These are phyloP conservation scores for Tinospora cordifolia DNA, from an alignment of 164 flowering plant species.

Conservation along the genomic window DNA sequence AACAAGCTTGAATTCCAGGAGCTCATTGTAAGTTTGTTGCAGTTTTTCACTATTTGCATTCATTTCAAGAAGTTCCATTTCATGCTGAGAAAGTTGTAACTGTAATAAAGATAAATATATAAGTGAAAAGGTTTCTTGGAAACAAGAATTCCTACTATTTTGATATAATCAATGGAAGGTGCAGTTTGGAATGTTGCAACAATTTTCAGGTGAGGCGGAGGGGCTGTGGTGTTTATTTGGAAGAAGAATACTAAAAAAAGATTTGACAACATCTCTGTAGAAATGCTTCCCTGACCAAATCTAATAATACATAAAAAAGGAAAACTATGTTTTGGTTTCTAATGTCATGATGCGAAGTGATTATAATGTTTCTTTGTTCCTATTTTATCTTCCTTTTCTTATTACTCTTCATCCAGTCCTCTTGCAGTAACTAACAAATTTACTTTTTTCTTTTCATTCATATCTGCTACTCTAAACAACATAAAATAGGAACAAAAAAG, in stretches of 20 bases:
- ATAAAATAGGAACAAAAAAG: too few relatives aligned
- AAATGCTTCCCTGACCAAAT: background rate
- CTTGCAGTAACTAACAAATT: too few relatives aligned
- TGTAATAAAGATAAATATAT: slow-evolving; percentile 26
- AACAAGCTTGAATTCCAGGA: slow-evolving; percentile 89
- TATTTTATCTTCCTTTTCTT: too few relatives aligned
- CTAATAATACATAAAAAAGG: too few relatives aligned
- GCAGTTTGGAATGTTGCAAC: too few relatives aligned
- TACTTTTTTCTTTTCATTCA: too few relatives aligned
- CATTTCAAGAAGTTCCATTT: slow-evolving; percentile 83
- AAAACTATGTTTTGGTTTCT: too few relatives aligned
- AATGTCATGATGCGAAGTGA: too few relatives aligned
- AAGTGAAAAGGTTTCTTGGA: background rate
- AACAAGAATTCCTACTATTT: background rate
- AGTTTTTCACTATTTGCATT: slow-evolving; percentile 81
- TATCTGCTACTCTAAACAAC: too few relatives aligned
- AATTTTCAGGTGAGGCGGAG: background rate
- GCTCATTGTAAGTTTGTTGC: slow-evolving; percentile 70
- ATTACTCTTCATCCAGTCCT: too few relatives aligned
- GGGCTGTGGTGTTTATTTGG: background rate
- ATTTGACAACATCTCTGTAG: background rate
- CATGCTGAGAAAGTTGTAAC: slow-evolving; percentile 85
- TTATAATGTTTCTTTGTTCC: too few relatives aligned
- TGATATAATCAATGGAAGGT: too few relatives aligned
- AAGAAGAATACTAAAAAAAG: background rate